phyloP scores from a whole-genome alignment of 2,329 filamentous ascomycete genomes.

The Penicillium crustosum region DNA sequence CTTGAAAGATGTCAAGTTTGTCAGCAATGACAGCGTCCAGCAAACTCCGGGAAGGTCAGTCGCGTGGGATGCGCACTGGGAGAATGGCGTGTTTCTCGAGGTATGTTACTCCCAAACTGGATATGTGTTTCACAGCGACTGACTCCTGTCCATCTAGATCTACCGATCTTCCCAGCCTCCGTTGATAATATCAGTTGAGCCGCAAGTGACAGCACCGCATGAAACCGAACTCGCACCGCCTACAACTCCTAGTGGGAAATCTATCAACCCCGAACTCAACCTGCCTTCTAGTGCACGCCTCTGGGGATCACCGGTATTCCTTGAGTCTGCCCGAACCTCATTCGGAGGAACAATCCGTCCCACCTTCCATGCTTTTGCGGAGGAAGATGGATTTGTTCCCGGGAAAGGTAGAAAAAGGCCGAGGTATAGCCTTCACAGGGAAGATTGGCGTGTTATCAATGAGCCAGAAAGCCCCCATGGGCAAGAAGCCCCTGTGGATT shows the following conservation, averaged over 20 bases:
- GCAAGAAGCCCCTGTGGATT: slow-evolving; percentile 40
- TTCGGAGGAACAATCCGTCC: slow-evolving; percentile 66
- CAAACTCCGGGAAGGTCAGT: slow-evolving; percentile 58
- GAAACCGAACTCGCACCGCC: slow-evolving; percentile 22
- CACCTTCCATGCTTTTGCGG: slow-evolving; percentile 64
- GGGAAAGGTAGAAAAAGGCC: slow-evolving; percentile 68
- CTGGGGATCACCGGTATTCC: slow-evolving; percentile 76
- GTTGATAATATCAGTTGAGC: slow-evolving; percentile 54
- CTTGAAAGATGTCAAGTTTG: slow-evolving; percentile 68
- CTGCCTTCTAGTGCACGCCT: slow-evolving; percentile 49
- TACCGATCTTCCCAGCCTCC: slow-evolving; percentile 25
- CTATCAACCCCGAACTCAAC: slow-evolving; percentile 3
- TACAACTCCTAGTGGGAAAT: slow-evolving; percentile 28
- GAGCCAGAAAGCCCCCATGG: slow-evolving; percentile 67
- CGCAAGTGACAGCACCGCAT: slow-evolving; percentile 34
- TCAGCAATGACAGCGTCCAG: slow-evolving; percentile 51
- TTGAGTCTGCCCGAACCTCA: slow-evolving; percentile 69
- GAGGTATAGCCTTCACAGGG: slow-evolving; percentile 65
- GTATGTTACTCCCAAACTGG: slow-evolving; percentile 23
- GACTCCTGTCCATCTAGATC: slow-evolving; percentile 24
- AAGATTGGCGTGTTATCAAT: slow-evolving; percentile 72
- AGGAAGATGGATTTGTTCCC: slow-evolving; percentile 63
- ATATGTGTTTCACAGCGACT: not conserved
- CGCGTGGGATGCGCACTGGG: slow-evolving; percentile 57
- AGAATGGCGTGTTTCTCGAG: slow-evolving; percentile 37